Conservation (phyloP, 495 filamentous ascomycete genomes). For the Tuber magnatum region DNA sequence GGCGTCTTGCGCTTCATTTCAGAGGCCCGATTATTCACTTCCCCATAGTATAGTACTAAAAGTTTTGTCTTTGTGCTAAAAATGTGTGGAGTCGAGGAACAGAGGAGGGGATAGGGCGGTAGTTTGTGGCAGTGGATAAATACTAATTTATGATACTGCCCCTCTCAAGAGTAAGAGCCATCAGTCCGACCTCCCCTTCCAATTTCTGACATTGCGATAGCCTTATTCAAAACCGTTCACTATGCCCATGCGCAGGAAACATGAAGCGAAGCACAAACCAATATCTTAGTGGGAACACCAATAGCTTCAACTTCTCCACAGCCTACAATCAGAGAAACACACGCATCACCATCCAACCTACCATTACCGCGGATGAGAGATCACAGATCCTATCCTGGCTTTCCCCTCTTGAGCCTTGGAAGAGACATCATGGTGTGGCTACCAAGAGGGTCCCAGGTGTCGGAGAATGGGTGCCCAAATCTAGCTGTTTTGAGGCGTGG, state of each 20-base stretch:
- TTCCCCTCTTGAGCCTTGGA: not conserved
- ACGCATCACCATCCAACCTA: not conserved
- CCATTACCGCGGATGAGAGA: not conserved
- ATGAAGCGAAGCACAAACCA: not conserved
- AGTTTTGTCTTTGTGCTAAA: too few relatives aligned
- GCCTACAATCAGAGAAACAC: not conserved
- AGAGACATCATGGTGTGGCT: not conserved
- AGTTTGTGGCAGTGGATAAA: too few relatives aligned
- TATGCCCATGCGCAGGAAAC: not conserved
- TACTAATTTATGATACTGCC: too few relatives aligned
- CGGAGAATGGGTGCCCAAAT: not conserved
- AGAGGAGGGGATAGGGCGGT: too few relatives aligned
- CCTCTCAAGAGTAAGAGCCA: too few relatives aligned
- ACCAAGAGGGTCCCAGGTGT: not conserved
- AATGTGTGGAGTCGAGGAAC: too few relatives aligned
- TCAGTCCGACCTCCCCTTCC: too few relatives aligned
- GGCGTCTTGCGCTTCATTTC: too few relatives aligned
- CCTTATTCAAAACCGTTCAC: not conserved
- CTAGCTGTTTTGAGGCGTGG: not conserved
- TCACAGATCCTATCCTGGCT: not conserved
- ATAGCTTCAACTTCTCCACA: not conserved
- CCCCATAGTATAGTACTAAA: too few relatives aligned
- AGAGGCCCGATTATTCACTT: too few relatives aligned
- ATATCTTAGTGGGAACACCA: not conserved
- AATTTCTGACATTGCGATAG: not conserved